Evolutionary conservation across 163 green algal species (phyloP).

Genomic region (Scenedesmus sp.): DNA sequence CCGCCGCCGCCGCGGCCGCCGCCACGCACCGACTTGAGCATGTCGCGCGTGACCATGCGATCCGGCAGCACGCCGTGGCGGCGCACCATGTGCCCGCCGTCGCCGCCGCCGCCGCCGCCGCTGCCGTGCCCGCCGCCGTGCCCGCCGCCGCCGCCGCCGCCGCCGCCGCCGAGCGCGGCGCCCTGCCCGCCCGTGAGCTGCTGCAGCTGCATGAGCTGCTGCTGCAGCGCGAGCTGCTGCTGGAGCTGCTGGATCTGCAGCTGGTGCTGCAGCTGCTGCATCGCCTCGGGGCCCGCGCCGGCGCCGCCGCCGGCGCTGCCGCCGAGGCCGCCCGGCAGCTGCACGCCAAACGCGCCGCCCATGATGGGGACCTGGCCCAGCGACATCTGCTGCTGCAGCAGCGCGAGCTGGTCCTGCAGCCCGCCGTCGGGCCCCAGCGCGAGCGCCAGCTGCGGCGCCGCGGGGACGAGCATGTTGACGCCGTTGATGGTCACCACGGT

Average conservation of each 20-base stretch:
- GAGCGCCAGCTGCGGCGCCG: conserved; percentile 42
- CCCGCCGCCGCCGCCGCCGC: not conserved
- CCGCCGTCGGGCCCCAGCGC: not conserved
- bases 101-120: no score
- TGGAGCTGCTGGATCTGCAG: conserved; percentile 32
- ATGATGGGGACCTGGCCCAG: conserved; percentile 26
- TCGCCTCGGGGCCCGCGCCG: conserved; percentile 6
- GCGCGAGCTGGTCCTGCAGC: no score
- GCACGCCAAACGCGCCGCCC: not conserved
- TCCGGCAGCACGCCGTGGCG: conserved; percentile 39
- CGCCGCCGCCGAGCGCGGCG: conserved; percentile 1
- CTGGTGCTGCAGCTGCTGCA: conserved; percentile 22
- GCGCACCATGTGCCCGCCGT: conserved; percentile 31
- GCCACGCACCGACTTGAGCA: conserved; percentile 29
- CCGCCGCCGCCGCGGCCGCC: not conserved
- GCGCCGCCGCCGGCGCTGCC: not conserved
- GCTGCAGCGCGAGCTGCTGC: conserved; percentile 27
- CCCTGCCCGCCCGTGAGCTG: conserved; percentile 38
- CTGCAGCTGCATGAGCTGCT: conserved; percentile 31
- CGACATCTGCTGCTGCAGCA: conserved; percentile 40
- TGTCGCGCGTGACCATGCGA: conserved; percentile 38
- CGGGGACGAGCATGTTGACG: conserved; percentile 39
- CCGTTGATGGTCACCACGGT: conserved; percentile 26
- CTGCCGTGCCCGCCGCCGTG: no score
- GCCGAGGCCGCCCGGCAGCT: not conserved